Evolutionary conservation across 139 green algal species (phyloP).

Genomic region (Tetratostichococcus sp.): DNA sequence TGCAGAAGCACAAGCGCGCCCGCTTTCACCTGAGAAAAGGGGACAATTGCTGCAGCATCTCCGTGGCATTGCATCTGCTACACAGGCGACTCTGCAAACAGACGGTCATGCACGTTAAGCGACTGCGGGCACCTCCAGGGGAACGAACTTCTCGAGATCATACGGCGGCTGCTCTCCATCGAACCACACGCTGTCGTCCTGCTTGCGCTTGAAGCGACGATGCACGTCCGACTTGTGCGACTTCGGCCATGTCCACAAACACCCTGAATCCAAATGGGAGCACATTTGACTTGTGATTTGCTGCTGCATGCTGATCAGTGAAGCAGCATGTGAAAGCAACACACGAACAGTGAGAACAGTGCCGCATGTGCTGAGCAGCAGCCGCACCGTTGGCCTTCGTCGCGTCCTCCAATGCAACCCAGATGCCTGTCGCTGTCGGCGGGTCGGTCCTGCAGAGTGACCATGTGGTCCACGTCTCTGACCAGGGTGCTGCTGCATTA

Average conservation of each 20-base stretch:
- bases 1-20: conserved; percentile 88
- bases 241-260: conserved; percentile 75
- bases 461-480: no score
- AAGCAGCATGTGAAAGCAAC: no score
- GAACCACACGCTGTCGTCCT: conserved; percentile 38
- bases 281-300: no score
- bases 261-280: conserved; percentile 46
- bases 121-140: conserved; percentile 56
- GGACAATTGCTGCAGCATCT: no score
- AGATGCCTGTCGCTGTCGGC: conserved; percentile 77
- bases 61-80: no score
- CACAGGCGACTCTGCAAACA: background rate
- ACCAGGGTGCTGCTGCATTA: no score
- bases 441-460: conserved; percentile 73
- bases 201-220: conserved; percentile 34
- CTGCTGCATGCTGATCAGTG: no score
- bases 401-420: conserved; percentile 92
- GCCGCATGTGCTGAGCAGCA: background rate
- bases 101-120: no score
- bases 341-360: no score
- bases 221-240: conserved; percentile 41
- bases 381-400: conserved; percentile 66
- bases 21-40: conserved; percentile 12
- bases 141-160: conserved; percentile 59
- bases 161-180: conserved; percentile 32